These are phyloP conservation scores for Trametes pubescens DNA, from an alignment of 1,284 basidiomycete genomes.

Conservation along the genomic window DNA sequence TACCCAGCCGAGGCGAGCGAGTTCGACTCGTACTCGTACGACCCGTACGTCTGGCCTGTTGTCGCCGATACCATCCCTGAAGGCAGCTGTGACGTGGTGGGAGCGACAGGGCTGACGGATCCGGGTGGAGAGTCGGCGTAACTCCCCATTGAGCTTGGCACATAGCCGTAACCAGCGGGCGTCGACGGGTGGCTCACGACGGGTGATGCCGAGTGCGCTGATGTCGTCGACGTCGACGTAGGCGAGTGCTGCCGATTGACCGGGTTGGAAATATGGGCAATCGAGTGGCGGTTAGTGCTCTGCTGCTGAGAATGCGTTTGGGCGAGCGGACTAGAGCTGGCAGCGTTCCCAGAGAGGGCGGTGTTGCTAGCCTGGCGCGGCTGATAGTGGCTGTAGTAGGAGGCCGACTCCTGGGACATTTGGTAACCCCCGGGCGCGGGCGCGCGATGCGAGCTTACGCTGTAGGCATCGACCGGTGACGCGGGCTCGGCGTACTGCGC, in stretches of 20 bases:
- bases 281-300: conserved; percentile 32
- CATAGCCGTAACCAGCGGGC: conserved; percentile 23
- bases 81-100: conserved; percentile 14
- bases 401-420: conserved; percentile 8
- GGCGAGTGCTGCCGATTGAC: conserved; percentile 28
- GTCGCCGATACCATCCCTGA: conserved; percentile 13
- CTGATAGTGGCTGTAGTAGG: conserved; percentile 23
- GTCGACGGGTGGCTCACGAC: conserved; percentile 30
- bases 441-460: conserved; percentile 11
- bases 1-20: conserved; percentile 30
- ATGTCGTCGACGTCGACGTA: conserved; percentile 8
- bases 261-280: conserved; percentile 36
- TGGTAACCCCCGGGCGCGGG: conserved; percentile 6
- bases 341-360: conserved; percentile 11
- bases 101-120: conserved; percentile 22
- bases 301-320: conserved; percentile 11
- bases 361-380: conserved; percentile 11
- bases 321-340: conserved; percentile 13
- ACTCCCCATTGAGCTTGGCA: conserved; percentile 12
- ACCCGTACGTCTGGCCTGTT: conserved; percentile 14
- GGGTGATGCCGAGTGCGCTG: conserved; percentile 25
- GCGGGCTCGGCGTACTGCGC: conserved; percentile 25
- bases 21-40: conserved; percentile 33
- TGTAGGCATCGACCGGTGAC: conserved; percentile 27
- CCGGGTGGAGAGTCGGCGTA: conserved; percentile 28